Percentiles rank a stretch among this genome's conserved stretches.
Conservation (phyloP, 768 basidiomycete genomes). For the Leccinum variicolor region DNA sequence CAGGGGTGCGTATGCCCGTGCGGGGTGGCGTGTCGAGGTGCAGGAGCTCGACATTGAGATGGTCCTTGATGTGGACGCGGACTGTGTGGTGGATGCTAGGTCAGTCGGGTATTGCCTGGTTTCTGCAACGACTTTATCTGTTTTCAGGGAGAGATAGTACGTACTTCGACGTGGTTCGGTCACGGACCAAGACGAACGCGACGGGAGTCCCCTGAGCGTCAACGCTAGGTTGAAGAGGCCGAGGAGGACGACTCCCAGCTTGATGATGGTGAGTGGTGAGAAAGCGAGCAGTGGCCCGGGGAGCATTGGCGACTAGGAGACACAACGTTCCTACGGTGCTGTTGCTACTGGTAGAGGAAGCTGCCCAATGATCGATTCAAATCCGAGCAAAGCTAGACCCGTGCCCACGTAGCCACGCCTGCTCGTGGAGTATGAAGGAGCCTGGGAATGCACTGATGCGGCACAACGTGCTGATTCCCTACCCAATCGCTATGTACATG, state of each 20-base stretch:
- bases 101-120: neutral
- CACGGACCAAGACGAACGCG: neutral
- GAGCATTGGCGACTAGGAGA: neutral
- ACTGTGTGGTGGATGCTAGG: slow-evolving; percentile 6
- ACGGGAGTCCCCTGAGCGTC: neutral
- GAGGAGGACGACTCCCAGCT: slow-evolving; percentile 17
- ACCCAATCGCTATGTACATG: neutral
- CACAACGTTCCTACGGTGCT: neutral
- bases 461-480: neutral
- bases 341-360: neutral
- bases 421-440: neutral
- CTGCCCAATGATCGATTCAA: neutral
- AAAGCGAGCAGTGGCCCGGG: neutral
- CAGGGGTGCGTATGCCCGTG: neutral
- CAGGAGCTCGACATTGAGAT: slow-evolving; percentile 10
- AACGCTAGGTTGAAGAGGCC: slow-evolving; percentile 17
- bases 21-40: slow-evolving; percentile 11
- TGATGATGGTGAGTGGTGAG: slow-evolving; percentile 18
- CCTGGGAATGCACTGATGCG: neutral
- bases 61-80: slow-evolving; percentile 9
- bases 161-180: slow-evolving; percentile 13
- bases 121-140: neutral
- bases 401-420: neutral
- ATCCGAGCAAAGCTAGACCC: neutral
- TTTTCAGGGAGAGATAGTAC: neutral